A percentile compares a stretch with the other conserved stretches of the same genome.
These are phyloP conservation scores for Fusarium sp. DNA, from an alignment of 2,329 filamentous ascomycete genomes.

Conservation along the genomic window DNA sequence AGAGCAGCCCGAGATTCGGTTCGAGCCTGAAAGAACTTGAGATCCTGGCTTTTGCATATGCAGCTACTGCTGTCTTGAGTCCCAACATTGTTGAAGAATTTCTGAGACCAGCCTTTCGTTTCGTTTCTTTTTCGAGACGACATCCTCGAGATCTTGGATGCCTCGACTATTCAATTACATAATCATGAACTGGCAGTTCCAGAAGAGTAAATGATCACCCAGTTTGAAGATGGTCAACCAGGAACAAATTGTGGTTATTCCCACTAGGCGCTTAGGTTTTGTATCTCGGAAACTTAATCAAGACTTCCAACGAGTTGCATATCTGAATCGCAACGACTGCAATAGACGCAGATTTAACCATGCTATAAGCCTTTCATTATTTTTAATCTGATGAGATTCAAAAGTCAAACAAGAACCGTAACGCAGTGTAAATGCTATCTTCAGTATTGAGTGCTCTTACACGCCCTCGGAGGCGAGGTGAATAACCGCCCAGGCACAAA, in stretches of 20 bases:
- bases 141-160: background rate
- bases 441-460: too few species aligned
- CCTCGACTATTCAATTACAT: background rate
- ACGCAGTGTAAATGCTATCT: background rate
- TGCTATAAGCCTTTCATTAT: background rate
- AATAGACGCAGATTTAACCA: too few species aligned
- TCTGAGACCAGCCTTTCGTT: slow-evolving; percentile 6
- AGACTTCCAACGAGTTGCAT: background rate
- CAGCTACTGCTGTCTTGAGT: background rate
- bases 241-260: background rate
- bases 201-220: background rate
- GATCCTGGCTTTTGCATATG: slow-evolving; percentile 11
- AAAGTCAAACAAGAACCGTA: background rate
- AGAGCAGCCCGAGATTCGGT: slow-evolving; percentile 5
- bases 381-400: background rate
- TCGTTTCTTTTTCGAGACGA: background rate
- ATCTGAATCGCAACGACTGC: background rate
- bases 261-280: background rate
- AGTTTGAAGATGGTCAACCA: background rate
- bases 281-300: background rate
- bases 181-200: background rate
- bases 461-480: background rate
- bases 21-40: slow-evolving; percentile 7
- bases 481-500: background rate
- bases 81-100: slow-evolving; percentile 5